Percentiles rank a stretch among this genome's conserved stretches.
phyloP scores from a whole-genome alignment of 345 rosid species.

The Sonneratia alba region DNA sequence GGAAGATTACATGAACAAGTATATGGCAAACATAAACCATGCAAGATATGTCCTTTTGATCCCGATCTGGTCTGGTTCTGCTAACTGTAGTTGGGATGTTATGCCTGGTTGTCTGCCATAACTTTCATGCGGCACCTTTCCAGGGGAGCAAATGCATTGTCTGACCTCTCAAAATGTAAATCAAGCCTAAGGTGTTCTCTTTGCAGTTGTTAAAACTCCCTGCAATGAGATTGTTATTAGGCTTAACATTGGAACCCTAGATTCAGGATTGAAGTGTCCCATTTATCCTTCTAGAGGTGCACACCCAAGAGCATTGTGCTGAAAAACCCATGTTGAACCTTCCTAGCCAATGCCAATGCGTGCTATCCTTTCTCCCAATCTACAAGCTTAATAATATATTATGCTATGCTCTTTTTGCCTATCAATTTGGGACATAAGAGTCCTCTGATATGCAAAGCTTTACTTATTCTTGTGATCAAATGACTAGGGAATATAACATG shows the following conservation, averaged over 20 bases:
- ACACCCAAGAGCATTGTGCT: constrained; percentile 37
- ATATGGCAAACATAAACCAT: neutral
- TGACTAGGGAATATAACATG: neutral
- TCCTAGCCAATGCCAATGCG: constrained; percentile 11
- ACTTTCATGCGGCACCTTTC: constrained; percentile 33
- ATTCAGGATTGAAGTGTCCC: constrained; percentile 24
- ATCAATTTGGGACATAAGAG: neutral
- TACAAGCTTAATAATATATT: neutral
- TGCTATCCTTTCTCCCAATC: constrained; percentile 2
- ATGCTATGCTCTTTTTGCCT: neutral
- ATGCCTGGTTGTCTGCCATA: constrained; percentile 24
- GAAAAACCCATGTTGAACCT: constrained; percentile 40
- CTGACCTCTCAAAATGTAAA: constrained; percentile 32
- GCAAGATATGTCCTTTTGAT: neutral
- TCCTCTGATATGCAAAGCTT: neutral
- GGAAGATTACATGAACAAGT: neutral
- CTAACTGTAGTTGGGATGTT: constrained; percentile 1
- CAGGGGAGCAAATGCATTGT: constrained; percentile 61
- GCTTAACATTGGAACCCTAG: constrained; percentile 30
- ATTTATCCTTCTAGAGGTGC: constrained; percentile 31
- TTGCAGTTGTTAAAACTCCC: constrained; percentile 29
- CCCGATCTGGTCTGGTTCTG: constrained; percentile 5
- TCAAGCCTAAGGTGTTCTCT: constrained; percentile 38
- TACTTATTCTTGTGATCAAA: neutral
- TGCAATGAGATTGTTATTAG: constrained; percentile 34